Conservation (phyloP, 2,329 filamentous ascomycete genomes). For the Cytospora piceae region DNA sequence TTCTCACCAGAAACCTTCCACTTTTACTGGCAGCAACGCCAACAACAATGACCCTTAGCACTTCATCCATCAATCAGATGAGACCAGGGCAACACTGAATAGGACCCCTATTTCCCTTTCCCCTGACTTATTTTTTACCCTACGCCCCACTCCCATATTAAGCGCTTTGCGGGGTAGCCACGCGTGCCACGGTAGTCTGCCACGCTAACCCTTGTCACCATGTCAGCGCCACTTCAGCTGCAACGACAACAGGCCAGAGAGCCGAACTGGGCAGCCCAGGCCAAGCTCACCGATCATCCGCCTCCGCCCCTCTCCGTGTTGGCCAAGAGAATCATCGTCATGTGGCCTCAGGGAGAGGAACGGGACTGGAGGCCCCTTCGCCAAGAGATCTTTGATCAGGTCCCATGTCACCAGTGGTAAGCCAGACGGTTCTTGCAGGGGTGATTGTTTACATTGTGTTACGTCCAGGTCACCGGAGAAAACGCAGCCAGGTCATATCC, state of each 20-base stretch:
- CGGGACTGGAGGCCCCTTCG: background rate
- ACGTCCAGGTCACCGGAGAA: background rate
- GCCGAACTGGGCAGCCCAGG: background rate
- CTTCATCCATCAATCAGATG: background rate
- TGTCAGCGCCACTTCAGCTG: conserved; percentile 19
- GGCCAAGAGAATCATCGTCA: conserved; percentile 1
- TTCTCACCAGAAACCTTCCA: background rate
- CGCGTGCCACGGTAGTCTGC: conserved; percentile 5
- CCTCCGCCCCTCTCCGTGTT: conserved; percentile 1
- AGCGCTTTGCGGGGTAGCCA: conserved; percentile 22
- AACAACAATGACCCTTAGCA: background rate
- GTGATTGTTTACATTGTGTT: background rate
- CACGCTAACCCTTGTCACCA: conserved; percentile 14
- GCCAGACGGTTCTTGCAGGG: background rate
- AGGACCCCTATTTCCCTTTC: conserved; percentile 24
- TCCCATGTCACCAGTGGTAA: too few relatives aligned
- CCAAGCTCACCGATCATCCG: conserved; percentile 13
- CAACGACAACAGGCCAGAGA: conserved; percentile 8
- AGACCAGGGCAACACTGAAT: background rate
- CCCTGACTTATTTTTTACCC: conserved; percentile 17
- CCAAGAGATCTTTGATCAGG: too few relatives aligned
- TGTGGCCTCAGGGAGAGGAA: conserved; percentile 3
- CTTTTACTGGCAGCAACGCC: too few relatives aligned
- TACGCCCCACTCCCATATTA: conserved; percentile 8
- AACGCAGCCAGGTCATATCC: background rate